Conservation (phyloP, 306 rosid genomes). For the Cicer pinnatifidum region DNA sequence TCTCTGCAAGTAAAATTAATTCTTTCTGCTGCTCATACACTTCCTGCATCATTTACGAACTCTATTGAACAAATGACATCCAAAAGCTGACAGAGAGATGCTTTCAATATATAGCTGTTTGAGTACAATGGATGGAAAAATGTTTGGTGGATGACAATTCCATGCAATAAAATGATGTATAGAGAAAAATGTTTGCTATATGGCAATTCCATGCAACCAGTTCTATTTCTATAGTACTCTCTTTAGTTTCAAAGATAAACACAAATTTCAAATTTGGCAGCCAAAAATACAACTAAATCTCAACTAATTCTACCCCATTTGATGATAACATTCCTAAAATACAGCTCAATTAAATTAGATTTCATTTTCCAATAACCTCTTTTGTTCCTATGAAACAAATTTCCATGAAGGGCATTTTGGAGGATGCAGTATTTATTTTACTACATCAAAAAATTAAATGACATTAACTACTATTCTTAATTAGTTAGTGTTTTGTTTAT, state of each 20-base stretch:
- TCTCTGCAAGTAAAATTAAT: slow-evolving; percentile 83
- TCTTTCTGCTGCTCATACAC: slow-evolving; percentile 95
- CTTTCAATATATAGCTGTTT: slow-evolving; percentile 40
- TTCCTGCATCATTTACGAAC: slow-evolving; percentile 67
- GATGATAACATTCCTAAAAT: not conserved
- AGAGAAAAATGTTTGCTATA: slow-evolving; percentile 35
- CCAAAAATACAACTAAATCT: not conserved
- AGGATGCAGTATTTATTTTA: not conserved
- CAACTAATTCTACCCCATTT: not conserved
- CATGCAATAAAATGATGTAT: slow-evolving; percentile 34
- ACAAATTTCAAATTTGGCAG: not conserved
- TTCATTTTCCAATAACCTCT: not conserved
- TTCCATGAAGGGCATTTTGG: not conserved
- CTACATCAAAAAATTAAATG: not conserved
- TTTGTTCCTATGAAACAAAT: not conserved
- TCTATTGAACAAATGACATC: slow-evolving; percentile 30
- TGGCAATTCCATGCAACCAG: slow-evolving; percentile 33
- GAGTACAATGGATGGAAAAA: slow-evolving; percentile 17
- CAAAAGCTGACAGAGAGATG: slow-evolving; percentile 20
- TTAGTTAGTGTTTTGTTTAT: not conserved
- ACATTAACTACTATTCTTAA: not conserved
- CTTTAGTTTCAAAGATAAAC: not conserved
- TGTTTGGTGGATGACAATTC: not conserved
- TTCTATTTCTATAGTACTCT: not conserved
- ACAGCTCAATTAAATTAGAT: not conserved